Evolutionary conservation across 352 stramenopile genomes (phyloP), one percentile per base, ranked within the genome.

Genomic region (Pythium plurisporium): DNA sequence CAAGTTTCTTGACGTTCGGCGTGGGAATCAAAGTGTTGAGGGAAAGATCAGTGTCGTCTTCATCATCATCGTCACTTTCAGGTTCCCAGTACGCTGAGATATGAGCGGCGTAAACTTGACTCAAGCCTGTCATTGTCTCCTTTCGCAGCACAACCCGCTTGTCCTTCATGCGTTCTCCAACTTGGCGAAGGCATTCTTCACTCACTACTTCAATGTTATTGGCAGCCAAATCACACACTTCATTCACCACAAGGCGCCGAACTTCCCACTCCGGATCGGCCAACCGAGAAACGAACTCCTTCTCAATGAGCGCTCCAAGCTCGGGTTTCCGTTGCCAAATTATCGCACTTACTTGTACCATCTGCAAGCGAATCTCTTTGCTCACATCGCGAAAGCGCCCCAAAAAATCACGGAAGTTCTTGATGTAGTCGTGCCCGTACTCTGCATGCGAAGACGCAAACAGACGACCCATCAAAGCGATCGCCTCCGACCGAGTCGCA

Each of bases 141-240:
- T 94, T 95, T 15, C 86, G 69, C 23, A 94, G 36, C 0, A 73
- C 49, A 1, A 92, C 76, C 44, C 82, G 90, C 52, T 95, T 95
- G 62, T 95, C 86, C 54, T 94, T 94, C 82, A 95, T 91, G 10
- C 86, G 82, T 51, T 95, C 86, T 17, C 83, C 86, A 8, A 94
- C 78, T 44, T 83, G 69, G 3, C 76, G 74, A 4, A 95, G 69
- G 40, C 78, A 87, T 14, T 82, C 67, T 29, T 87, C 76, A 38
- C 72, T 85, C 12, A 94, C 76, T 22, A 73, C 45, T n/a, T 81
- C 71, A 31, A 95, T 59, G n/a, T 59, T 64, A 52, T 87, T 91
- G 5, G 76, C 81, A 2, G 83, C 81, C 11, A 94, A 73, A 45
- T 95, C 86, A 51, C 86, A 95, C 20, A 94, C 49, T 51, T 91